These are phyloP conservation scores for Komagataea norvegica DNA, from an alignment of 1,139 yeast genomes.

Conservation along the genomic window DNA sequence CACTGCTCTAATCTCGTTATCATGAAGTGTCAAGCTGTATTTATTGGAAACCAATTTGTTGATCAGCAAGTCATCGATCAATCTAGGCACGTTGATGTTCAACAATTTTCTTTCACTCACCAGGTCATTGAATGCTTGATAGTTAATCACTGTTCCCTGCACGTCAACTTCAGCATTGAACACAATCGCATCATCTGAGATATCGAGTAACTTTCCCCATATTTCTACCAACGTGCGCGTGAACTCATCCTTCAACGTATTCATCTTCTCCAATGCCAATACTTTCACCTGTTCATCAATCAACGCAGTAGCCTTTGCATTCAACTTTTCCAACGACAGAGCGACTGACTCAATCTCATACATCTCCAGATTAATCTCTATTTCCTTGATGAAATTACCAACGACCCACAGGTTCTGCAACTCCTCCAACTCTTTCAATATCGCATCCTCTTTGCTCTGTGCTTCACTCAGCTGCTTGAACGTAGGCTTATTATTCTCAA, in stretches of 20 bases:
- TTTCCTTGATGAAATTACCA: constrained; percentile 21
- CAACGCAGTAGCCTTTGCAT: constrained; percentile 12
- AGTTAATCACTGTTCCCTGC: constrained; percentile 15
- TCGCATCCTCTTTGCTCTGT: constrained; percentile 18
- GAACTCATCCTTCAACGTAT: constrained; percentile 7
- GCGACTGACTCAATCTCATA: constrained; percentile 23
- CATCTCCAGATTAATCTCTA: constrained; percentile 22
- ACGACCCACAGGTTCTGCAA: constrained; percentile 24
- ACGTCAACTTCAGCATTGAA: constrained; percentile 18
- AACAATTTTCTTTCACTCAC: constrained; percentile 8
- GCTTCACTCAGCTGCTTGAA: constrained; percentile 16
- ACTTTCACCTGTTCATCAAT: constrained; percentile 2
- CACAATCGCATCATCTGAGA: constrained; percentile 7
- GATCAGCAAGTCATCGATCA: constrained; percentile 16
- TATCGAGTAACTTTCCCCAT: constrained; percentile 16
- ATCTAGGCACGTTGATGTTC: constrained; percentile 14
- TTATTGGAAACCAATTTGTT: constrained; percentile 9
- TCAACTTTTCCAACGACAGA: constrained; percentile 17
- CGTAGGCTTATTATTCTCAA: constrained; percentile 5
- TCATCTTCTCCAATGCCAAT: constrained; percentile 10
- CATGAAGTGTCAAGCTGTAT: neutral
- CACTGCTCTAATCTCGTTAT: constrained; percentile 5
- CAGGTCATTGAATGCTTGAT: constrained; percentile 13
- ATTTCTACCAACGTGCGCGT: constrained; percentile 4
- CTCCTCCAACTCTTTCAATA: constrained; percentile 16